Evolutionary conservation across 2,329 filamentous ascomycete genomes (phyloP).

Genomic region (Aspergillus jensenii): DNA sequence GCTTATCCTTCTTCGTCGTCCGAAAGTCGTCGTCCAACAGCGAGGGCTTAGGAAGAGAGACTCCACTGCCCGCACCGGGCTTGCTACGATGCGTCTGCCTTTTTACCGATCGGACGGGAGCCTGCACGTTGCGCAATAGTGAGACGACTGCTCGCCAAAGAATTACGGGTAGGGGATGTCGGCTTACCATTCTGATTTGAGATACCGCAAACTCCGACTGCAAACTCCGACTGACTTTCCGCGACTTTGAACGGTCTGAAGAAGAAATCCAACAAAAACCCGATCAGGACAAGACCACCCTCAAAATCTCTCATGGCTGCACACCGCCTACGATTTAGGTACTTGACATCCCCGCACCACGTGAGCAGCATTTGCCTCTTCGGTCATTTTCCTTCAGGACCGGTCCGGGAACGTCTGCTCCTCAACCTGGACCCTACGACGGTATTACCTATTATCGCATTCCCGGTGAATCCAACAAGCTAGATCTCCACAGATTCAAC

Average conservation of each 20-base stretch:
- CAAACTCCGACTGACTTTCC: background rate
- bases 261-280: background rate
- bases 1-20: constrained; percentile 79
- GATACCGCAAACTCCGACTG: background rate
- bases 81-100: constrained; percentile 18
- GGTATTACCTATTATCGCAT: background rate
- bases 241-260: background rate
- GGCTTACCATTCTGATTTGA: background rate
- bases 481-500: background rate
- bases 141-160: background rate
- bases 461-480: background rate
- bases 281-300: background rate
- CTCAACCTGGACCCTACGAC: background rate
- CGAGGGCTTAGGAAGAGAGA: constrained; percentile 18
- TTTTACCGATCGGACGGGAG: constrained; percentile 26
- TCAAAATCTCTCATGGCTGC: background rate
- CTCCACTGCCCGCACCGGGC: constrained; percentile 18
- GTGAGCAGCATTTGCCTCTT: constrained; percentile 2
- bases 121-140: constrained; percentile 24
- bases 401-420: background rate
- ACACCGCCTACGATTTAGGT: background rate
- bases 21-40: constrained; percentile 54
- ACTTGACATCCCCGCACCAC: constrained; percentile 1
- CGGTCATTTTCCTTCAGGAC: background rate
- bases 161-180: background rate